Conservation (phyloP, 2,329 filamentous ascomycete species). For the Mycosphaerella arachidis region DNA sequence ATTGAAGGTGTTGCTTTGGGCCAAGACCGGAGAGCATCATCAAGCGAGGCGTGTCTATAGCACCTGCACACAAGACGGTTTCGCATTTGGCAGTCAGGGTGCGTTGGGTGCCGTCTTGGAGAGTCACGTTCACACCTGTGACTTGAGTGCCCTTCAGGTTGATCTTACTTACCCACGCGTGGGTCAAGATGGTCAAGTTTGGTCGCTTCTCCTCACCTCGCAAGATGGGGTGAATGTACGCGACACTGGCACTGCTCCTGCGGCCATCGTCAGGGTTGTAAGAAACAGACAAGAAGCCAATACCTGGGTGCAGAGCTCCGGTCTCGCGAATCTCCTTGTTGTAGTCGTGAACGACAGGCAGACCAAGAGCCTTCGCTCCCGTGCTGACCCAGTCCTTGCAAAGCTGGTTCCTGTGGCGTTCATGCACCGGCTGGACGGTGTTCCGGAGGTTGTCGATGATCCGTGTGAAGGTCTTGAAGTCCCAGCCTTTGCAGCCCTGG, state of each 20-base stretch:
- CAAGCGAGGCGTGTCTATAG: constrained; percentile 72
- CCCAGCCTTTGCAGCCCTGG: constrained; percentile 79
- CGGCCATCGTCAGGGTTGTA: constrained; percentile 87
- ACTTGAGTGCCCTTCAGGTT: constrained; percentile 67
- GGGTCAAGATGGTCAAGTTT: constrained; percentile 81
- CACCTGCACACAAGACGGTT: constrained; percentile 74
- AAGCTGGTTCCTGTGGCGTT: constrained; percentile 80
- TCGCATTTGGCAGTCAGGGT: constrained; percentile 62
- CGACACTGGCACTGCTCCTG: constrained; percentile 80
- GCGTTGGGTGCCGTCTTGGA: constrained; percentile 56
- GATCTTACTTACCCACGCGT: constrained; percentile 80
- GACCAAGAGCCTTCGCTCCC: constrained; percentile 71
- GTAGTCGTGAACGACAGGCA: constrained; percentile 80
- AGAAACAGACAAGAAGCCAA: constrained; percentile 85
- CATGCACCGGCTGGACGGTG: constrained; percentile 84
- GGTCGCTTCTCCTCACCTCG: constrained; percentile 75
- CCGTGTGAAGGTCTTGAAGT: constrained; percentile 77
- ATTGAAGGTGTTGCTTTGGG: constrained; percentile 44
- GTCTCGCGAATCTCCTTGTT: constrained; percentile 74
- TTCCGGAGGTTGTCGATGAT: constrained; percentile 80
- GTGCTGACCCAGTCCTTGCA: constrained; percentile 86
- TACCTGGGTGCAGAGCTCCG: constrained; percentile 68
- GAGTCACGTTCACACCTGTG: constrained; percentile 66
- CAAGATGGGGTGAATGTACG: constrained; percentile 88
- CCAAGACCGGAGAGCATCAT: constrained; percentile 51